phyloP scores from a whole-genome alignment of 1,139 yeast genomes.

The Kodamaea ohmeri region DNA sequence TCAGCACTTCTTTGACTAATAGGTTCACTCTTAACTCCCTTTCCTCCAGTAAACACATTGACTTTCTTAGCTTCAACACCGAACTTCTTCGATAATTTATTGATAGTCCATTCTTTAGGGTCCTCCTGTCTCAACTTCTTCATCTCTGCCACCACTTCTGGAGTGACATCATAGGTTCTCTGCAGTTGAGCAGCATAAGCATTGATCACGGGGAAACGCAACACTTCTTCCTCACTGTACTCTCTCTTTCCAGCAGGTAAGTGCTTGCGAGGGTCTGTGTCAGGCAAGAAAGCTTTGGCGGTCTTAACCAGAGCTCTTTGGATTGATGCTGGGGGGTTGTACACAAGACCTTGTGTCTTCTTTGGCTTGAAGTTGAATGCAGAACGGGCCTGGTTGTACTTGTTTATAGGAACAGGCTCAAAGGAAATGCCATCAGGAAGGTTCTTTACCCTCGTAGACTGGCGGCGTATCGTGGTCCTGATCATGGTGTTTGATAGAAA shows the following conservation, averaged over 20 bases:
- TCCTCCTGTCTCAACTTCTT: conserved; percentile 57
- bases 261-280: conserved; percentile 54
- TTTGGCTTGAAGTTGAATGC: conserved; percentile 45
- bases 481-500: conserved; percentile 8
- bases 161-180: conserved; percentile 59
- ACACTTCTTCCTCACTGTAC: conserved; percentile 40
- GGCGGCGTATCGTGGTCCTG: conserved; percentile 7
- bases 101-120: conserved; percentile 65
- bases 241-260: conserved; percentile 21
- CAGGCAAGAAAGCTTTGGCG: conserved; percentile 72
- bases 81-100: conserved; percentile 64
- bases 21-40: conserved; percentile 17
- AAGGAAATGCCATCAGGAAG: conserved; percentile 23
- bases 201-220: conserved; percentile 54
- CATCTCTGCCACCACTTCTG: conserved; percentile 61
- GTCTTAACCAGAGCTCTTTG: conserved; percentile 37
- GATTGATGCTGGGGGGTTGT: conserved; percentile 36
- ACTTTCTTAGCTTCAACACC: conserved; percentile 30
- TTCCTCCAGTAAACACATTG: conserved; percentile 26
- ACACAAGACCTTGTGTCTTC: conserved; percentile 38
- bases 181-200: conserved; percentile 30
- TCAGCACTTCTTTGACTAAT: conserved; percentile 23
- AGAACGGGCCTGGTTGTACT: conserved; percentile 38
- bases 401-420: conserved; percentile 39
- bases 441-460: conserved; percentile 13